Evolutionary conservation across 306 rosid species (phyloP).

Genomic region (Styphnolobium japonicum): DNA sequence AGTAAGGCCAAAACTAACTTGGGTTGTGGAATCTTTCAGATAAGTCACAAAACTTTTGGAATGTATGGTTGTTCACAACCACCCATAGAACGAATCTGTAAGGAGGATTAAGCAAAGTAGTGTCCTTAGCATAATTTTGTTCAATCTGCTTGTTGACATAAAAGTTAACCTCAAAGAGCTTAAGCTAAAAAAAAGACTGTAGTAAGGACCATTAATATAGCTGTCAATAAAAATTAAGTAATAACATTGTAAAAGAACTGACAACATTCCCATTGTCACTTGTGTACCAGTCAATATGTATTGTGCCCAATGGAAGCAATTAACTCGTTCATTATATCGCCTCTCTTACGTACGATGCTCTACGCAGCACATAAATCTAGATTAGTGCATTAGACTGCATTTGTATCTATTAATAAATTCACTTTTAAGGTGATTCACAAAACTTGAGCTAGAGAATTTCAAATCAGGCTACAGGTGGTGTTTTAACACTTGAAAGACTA

Average conservation of each 20-base stretch:
- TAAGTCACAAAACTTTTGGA: not conserved
- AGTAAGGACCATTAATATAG: not conserved
- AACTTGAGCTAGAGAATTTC: not conserved
- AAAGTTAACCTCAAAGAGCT: not conserved
- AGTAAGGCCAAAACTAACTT: no score
- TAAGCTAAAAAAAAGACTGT: no score
- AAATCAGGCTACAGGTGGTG: not conserved
- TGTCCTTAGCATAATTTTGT: constrained; percentile 37
- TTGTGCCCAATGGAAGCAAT: constrained; percentile 50
- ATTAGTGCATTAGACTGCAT: no score
- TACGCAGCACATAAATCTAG: no score
- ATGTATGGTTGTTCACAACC: constrained; percentile 46
- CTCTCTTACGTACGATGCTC: no score
- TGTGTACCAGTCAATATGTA: constrained; percentile 51
- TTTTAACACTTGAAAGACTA: no score
- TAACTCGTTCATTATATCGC: no score
- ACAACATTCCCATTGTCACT: constrained; percentile 51
- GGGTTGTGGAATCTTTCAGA: no score
- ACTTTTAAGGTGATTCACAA: not conserved
- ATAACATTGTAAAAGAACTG: not conserved
- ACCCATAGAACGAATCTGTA: constrained; percentile 62
- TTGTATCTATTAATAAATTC: no score
- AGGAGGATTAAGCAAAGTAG: constrained; percentile 47
- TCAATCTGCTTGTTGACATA: constrained; percentile 42
- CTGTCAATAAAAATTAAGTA: not conserved